These are phyloP conservation scores for Pterocarpus macrocarpus DNA, from an alignment of 306 rosid species.

Conservation along the genomic window DNA sequence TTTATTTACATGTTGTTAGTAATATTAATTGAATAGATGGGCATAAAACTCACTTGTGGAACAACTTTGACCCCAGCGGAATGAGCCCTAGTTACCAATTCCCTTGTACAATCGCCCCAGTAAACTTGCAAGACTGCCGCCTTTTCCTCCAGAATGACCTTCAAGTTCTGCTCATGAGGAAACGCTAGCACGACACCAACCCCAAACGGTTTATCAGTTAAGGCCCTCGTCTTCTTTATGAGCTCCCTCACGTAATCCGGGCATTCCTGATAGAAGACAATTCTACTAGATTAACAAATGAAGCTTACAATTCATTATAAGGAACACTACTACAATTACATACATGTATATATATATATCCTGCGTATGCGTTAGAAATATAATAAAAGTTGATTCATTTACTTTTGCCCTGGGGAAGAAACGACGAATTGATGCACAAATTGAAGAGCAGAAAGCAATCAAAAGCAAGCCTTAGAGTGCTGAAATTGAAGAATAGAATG, in stretches of 20 bases:
- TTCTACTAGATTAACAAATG: slow-evolving; percentile 10
- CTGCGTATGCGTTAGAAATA: too few relatives aligned
- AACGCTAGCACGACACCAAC: slow-evolving; percentile 81
- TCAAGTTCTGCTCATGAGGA: slow-evolving; percentile 77
- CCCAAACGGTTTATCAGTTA: slow-evolving; percentile 89
- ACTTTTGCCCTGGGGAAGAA: too few relatives aligned
- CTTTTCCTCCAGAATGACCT: slow-evolving; percentile 75
- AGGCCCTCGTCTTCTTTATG: slow-evolving; percentile 66
- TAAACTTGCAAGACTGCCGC: slow-evolving; percentile 80
- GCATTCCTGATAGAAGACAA: slow-evolving; percentile 61
- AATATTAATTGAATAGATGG: not conserved
- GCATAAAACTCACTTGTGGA: slow-evolving; percentile 72
- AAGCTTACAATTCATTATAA: not conserved
- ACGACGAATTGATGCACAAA: too few relatives aligned
- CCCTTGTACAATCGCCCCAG: slow-evolving; percentile 83
- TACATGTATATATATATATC: too few relatives aligned
- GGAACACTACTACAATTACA: not conserved
- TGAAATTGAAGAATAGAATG: not conserved
- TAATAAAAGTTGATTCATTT: too few relatives aligned
- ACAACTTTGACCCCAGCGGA: slow-evolving; percentile 78
- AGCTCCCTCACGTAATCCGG: slow-evolving; percentile 76
- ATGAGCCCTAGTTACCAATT: slow-evolving; percentile 73
- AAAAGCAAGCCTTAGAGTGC: too few relatives aligned
- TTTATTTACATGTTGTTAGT: not conserved
- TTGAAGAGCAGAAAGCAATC: too few relatives aligned